phyloP scores from a whole-genome alignment of 345 rosid genomes.

The Brassica carinata region DNA sequence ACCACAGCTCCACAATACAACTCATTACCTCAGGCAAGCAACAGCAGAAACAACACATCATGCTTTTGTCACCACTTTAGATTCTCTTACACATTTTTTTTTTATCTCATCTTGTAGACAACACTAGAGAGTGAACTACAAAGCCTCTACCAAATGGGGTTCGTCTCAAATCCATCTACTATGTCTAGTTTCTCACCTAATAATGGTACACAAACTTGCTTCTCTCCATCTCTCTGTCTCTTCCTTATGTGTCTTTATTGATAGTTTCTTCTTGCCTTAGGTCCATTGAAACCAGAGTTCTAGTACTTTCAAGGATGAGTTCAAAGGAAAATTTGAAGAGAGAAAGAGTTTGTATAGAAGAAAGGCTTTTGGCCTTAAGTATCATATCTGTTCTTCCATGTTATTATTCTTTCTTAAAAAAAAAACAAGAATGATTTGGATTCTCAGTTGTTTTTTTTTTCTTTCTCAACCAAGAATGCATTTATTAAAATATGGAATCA shows the following conservation, averaged over 20 bases:
- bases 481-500: constrained; percentile 23
- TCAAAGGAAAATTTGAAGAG: constrained; percentile 15
- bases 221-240: background rate
- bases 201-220: constrained; percentile 45
- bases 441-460: constrained; percentile 29
- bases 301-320: constrained; percentile 30
- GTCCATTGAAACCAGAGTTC: constrained; percentile 72
- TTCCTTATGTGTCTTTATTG: background rate
- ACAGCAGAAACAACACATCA: constrained; percentile 6
- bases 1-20: constrained; percentile 59
- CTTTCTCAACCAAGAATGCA: constrained; percentile 28
- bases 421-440: constrained; percentile 30
- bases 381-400: constrained; percentile 33
- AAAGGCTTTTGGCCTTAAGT: constrained; percentile 28
- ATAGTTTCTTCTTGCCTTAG: constrained; percentile 28
- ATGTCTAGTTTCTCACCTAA: constrained; percentile 59
- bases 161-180: constrained; percentile 59
- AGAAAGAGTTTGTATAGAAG: constrained; percentile 40
- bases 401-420: constrained; percentile 16
- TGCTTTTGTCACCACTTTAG: background rate
- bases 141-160: constrained; percentile 76
- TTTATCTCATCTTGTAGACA: constrained; percentile 42
- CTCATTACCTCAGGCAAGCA: constrained; percentile 60
- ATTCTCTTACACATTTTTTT: background rate
- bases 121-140: constrained; percentile 69